Conservation (phyloP, 2,329 filamentous ascomycete species). For the Arthroderma sp. region DNA sequence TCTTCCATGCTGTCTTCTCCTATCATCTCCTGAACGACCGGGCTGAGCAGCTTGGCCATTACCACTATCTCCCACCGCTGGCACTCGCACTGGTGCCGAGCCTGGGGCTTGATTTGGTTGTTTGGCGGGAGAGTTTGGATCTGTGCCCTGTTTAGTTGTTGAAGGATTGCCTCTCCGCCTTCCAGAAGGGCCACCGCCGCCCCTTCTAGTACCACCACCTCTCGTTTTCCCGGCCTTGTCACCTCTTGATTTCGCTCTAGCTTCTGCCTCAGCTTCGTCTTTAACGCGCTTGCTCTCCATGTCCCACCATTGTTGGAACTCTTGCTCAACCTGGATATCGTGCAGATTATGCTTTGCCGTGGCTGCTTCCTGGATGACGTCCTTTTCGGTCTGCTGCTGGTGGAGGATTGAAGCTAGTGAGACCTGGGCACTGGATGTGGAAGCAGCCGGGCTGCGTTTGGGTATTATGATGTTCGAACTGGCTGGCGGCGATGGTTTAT, state of each 20-base stretch:
- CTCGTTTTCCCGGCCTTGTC: slow-evolving; percentile 4
- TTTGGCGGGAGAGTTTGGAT: background rate
- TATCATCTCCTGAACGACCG: background rate
- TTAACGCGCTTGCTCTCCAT: slow-evolving; percentile 62
- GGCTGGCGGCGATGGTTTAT: slow-evolving; percentile 3
- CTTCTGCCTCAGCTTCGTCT: slow-evolving; percentile 35
- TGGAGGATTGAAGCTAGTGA: slow-evolving; percentile 81
- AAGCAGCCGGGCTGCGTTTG: slow-evolving; percentile 8
- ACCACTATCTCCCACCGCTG: background rate
- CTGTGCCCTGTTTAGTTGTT: background rate
- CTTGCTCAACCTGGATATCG: slow-evolving; percentile 93
- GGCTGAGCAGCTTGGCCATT: background rate
- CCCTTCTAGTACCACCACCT: slow-evolving; percentile 1
- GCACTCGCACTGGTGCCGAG: background rate
- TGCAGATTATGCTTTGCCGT: slow-evolving; percentile 72
- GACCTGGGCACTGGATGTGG: slow-evolving; percentile 32
- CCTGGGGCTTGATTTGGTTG: background rate
- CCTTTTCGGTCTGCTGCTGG: slow-evolving; percentile 74
- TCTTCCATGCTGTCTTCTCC: background rate
- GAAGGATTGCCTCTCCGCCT: background rate
- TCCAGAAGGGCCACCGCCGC: background rate
- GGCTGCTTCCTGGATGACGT: slow-evolving; percentile 65
- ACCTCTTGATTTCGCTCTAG: slow-evolving; percentile 19
- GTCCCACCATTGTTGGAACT: slow-evolving; percentile 95
- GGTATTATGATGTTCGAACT: background rate